Evolutionary conservation across 179 eudicot genomes (phyloP).

Genomic region (Beta lomatogona): DNA sequence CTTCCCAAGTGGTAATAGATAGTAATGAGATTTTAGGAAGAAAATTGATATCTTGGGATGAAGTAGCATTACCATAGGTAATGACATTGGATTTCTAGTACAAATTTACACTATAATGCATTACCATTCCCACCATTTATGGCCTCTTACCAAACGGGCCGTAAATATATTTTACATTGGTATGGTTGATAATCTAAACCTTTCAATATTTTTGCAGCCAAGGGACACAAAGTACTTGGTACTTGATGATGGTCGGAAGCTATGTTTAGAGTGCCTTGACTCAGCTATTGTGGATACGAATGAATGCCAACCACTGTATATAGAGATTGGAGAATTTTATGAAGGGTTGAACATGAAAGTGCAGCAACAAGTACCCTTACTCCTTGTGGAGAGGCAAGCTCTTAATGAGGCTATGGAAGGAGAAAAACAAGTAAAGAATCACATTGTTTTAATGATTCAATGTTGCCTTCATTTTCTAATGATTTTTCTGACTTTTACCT

Average conservation of each 20-base stretch:
- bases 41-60: no score
- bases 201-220: constrained; percentile 50
- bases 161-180: no score
- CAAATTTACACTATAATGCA: no score
- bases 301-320: constrained; percentile 96
- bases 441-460: not conserved
- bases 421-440: constrained; percentile 66
- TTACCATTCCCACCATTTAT: no score
- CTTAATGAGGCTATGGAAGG: constrained; percentile 99
- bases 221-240: constrained; percentile 66
- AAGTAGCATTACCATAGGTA: no score
- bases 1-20: no score
- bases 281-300: constrained; percentile 95
- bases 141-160: no score
- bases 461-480: not conserved
- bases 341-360: constrained; percentile 97
- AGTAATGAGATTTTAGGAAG: no score
- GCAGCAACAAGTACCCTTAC: constrained; percentile 88
- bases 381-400: constrained; percentile 94
- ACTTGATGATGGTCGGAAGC: constrained; percentile 95
- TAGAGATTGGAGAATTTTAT: constrained; percentile 92
- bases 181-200: not conserved
- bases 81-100: no score
- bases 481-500: constrained; percentile 2
- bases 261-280: constrained; percentile 92